phyloP scores from a whole-genome alignment of 148 eudicot genomes.

The Fallopia convolvulus region DNA sequence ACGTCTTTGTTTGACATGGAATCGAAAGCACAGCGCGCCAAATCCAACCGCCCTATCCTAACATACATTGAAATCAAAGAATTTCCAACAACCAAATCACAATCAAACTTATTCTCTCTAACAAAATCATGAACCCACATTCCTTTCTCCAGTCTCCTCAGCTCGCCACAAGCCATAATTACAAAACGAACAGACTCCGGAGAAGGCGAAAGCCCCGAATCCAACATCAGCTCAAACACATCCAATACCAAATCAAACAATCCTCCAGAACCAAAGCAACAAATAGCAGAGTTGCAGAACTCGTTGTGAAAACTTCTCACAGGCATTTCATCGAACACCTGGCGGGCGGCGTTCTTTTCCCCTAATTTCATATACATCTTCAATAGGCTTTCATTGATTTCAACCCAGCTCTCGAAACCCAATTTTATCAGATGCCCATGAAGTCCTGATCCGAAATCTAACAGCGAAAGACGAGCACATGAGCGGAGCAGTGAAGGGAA shows the following conservation, averaged over 20 bases:
- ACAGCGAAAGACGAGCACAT: conserved; percentile 19
- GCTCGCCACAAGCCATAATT: conserved; percentile 30
- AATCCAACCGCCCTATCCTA: conserved; percentile 28
- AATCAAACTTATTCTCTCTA: conserved; percentile 16
- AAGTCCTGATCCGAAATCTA: conserved; percentile 14
- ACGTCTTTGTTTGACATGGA: conserved; percentile 26
- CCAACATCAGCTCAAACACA: conserved; percentile 19
- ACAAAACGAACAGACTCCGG: conserved; percentile 19
- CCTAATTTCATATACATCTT: conserved; percentile 17
- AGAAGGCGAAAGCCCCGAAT: conserved; percentile 16
- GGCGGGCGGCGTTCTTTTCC: conserved; percentile 12
- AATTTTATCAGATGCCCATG: conserved; percentile 29
- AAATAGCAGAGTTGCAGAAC: conserved; percentile 17
- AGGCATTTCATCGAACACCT: conserved; percentile 38
- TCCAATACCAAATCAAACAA: conserved; percentile 17
- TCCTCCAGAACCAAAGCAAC: conserved; percentile 20
- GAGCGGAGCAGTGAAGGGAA: conserved; percentile 24
- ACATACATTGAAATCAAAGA: conserved; percentile 31
- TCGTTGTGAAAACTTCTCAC: conserved; percentile 7
- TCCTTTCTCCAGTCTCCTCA: conserved; percentile 26
- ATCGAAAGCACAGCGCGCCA: conserved; percentile 21
- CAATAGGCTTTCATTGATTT: conserved; percentile 17
- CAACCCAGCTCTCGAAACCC: conserved; percentile 22
- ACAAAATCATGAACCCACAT: conserved; percentile 22
- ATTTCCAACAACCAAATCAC: conserved; percentile 20